Percentiles rank a stretch among this genome's conserved stretches.
Evolutionary conservation across 352 stramenopile species (phyloP).

Genomic region (Phytophthora sansomeana): DNA sequence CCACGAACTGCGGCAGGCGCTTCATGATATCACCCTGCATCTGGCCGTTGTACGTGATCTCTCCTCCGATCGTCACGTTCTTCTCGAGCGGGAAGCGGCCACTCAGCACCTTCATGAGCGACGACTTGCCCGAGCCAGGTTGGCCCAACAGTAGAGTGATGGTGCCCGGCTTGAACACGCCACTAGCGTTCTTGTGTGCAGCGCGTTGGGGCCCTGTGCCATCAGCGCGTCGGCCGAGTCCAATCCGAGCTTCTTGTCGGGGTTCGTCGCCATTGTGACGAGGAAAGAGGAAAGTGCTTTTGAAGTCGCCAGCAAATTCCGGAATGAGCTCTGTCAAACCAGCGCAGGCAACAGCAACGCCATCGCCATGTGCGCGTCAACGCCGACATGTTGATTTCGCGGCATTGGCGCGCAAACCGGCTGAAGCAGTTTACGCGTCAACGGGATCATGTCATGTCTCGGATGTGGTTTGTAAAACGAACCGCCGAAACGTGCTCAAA

Average conservation of each 20-base stretch:
- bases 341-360: background rate
- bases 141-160: conserved; percentile 37
- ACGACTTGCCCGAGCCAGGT: conserved; percentile 36
- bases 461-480: too few relatives aligned
- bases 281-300: conserved; percentile 22
- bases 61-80: conserved; percentile 43
- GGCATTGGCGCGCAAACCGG: conserved; percentile 20
- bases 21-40: conserved; percentile 34
- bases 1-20: conserved; percentile 48
- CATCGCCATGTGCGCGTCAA: conserved; percentile 23
- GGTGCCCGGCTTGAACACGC: conserved; percentile 52
- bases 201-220: conserved; percentile 37
- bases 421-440: conserved; percentile 18
- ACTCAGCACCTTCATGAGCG: conserved; percentile 38
- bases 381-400: conserved; percentile 26
- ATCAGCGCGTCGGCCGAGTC: conserved; percentile 45
- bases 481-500: too few relatives aligned
- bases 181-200: conserved; percentile 50
- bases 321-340: conserved; percentile 20
- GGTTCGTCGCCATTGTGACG: background rate
- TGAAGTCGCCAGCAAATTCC: conserved; percentile 24
- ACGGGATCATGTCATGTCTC: background rate
- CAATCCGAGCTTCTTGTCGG: conserved; percentile 25
- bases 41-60: conserved; percentile 60
- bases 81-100: conserved; percentile 54